Evolutionary conservation across 202 grass and related monocot species (phyloP).

Genomic region (Panicum hallii): DNA sequence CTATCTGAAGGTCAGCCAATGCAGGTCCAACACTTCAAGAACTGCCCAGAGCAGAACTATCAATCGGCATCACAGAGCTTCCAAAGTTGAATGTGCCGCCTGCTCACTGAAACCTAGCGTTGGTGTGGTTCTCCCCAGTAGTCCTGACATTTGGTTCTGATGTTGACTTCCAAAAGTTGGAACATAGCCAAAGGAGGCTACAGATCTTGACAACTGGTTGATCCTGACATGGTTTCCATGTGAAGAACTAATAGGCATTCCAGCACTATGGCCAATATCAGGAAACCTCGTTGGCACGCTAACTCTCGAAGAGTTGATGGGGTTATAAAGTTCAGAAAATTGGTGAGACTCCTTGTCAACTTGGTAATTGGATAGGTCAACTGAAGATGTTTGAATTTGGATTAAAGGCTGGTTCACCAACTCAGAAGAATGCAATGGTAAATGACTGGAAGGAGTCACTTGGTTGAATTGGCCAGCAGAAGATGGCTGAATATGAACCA

Average conservation of each 20-base stretch:
- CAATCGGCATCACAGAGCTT: constrained; percentile 7
- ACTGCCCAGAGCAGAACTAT: not conserved
- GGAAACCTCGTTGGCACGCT: not conserved
- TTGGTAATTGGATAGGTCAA: not conserved
- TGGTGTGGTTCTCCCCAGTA: not conserved
- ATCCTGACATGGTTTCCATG: not conserved
- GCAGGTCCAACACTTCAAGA: constrained; percentile 18
- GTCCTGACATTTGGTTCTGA: constrained; percentile 16
- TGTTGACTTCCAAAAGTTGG: constrained; percentile 21
- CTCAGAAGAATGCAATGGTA: not conserved
- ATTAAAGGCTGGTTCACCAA: not conserved
- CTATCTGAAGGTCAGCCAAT: not conserved
- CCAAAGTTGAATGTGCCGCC: constrained; percentile 18
- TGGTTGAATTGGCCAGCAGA: not conserved
- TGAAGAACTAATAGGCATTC: not conserved
- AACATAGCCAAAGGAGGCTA: not conserved
- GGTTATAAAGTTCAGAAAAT: constrained; percentile 18
- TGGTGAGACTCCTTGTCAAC: not conserved
- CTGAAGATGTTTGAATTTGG: not conserved
- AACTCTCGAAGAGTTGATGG: not conserved
- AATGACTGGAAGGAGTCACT: not conserved
- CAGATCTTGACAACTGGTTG: not conserved
- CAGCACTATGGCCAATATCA: not conserved
- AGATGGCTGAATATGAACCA: not conserved
- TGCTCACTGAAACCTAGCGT: constrained; percentile 1